phyloP scores from a whole-genome alignment of 2,329 filamentous ascomycete genomes.

The Bimuria novae-zelandiae region DNA sequence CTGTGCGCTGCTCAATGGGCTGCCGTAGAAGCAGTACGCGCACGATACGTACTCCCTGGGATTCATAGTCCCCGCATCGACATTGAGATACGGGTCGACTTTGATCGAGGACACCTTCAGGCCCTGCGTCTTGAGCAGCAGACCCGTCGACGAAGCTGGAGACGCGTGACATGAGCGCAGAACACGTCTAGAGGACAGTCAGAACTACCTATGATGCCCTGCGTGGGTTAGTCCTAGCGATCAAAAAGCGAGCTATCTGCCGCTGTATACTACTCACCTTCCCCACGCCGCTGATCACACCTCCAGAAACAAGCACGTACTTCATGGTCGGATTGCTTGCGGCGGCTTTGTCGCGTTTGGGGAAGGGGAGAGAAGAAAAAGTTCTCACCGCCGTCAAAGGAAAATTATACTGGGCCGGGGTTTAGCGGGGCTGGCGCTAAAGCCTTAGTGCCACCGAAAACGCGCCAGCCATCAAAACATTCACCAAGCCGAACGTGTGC shows the following conservation, averaged over 20 bases:
- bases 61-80: constrained; percentile 75
- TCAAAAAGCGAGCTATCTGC: constrained; percentile 12
- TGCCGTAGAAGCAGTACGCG: constrained; percentile 4
- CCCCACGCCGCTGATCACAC: constrained; percentile 51
- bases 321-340: constrained; percentile 65
- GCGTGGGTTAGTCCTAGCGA: constrained; percentile 27
- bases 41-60: constrained; percentile 60
- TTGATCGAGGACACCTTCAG: constrained; percentile 74
- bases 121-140: constrained; percentile 79
- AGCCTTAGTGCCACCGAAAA: constrained; percentile 1
- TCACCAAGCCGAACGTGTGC: neutral
- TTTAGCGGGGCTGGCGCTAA: constrained; percentile 2
- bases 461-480: neutral
- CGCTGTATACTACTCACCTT: constrained; percentile 49
- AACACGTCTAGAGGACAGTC: constrained; percentile 13
- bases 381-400: constrained; percentile 32
- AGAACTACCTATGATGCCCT: constrained; percentile 68
- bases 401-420: constrained; percentile 28
- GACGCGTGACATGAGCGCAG: constrained; percentile 37
- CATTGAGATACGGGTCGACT: constrained; percentile 75
- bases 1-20: constrained; percentile 47
- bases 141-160: constrained; percentile 69
- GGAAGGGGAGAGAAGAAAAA: constrained; percentile 51
- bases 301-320: constrained; percentile 80
- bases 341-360: constrained; percentile 46